These are phyloP conservation scores for Taxillus chinensis DNA, from an alignment of 164 flowering plant species.

Conservation along the genomic window DNA sequence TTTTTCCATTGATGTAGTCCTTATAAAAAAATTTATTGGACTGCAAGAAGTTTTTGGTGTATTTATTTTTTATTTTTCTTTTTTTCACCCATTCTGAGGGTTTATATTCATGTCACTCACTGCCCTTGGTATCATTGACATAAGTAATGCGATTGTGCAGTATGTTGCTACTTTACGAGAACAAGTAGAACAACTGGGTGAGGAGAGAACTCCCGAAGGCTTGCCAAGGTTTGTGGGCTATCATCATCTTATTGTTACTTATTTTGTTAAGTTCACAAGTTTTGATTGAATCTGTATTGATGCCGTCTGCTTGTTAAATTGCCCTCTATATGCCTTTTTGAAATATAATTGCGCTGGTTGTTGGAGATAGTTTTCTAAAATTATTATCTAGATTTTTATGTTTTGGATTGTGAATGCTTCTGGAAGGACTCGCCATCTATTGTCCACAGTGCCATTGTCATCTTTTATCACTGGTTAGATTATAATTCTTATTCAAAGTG, in stretches of 20 bases:
- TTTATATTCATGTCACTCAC: not conserved
- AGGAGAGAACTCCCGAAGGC: constrained; percentile 75
- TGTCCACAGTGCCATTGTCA: no score
- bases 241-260: not conserved
- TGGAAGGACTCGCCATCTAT: no score
- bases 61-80: not conserved
- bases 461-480: no score
- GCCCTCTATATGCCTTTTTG: no score
- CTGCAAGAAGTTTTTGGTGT: no score
- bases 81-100: not conserved
- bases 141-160: constrained; percentile 24
- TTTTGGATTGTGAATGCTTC: no score
- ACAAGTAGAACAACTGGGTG: constrained; percentile 61
- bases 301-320: not conserved
- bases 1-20: no score
- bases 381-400: no score
- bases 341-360: no score
- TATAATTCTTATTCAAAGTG: no score
- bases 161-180: constrained; percentile 87
- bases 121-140: not conserved
- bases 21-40: no score
- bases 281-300: not conserved
- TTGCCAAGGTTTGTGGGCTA: constrained; percentile 48
- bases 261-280: not conserved
- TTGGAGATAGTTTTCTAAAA: no score